A percentile compares a stretch with the other conserved stretches of the same genome.
phyloP scores from a whole-genome alignment of 768 basidiomycete species.

The Pulveroboletus sp. region DNA sequence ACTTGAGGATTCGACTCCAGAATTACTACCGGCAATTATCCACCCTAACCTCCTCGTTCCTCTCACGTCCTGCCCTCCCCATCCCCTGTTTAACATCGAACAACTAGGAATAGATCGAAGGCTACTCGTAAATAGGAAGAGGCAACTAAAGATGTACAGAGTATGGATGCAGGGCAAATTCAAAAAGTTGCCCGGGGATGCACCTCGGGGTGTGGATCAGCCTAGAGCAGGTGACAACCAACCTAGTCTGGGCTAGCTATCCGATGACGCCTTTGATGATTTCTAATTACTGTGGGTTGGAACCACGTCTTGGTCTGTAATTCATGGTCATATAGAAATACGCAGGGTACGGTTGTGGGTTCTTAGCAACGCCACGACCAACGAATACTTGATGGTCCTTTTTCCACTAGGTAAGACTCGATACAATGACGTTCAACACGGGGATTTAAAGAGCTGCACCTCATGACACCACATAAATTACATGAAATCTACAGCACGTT shows the following conservation, averaged over 20 bases:
- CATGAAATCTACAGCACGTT: constrained; percentile 74
- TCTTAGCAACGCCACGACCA: not conserved
- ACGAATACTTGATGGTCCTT: too few species aligned
- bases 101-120: constrained; percentile 88
- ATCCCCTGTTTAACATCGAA: constrained; percentile 71
- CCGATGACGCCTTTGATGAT: not conserved
- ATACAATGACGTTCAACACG: not conserved
- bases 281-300: not conserved
- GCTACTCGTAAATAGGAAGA: constrained; percentile 87
- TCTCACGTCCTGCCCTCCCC: constrained; percentile 29
- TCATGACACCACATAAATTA: constrained; percentile 28
- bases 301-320: not conserved
- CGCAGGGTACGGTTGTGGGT: too few species aligned
- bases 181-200: constrained; percentile 35
- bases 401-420: not conserved
- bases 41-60: constrained; percentile 33
- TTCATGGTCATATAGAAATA: too few species aligned
- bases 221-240: not conserved
- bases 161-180: constrained; percentile 93
- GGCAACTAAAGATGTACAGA: constrained; percentile 95
- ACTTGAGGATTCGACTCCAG: not conserved
- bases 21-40: constrained; percentile 23
- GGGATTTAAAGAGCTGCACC: not conserved
- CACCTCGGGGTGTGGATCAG: not conserved
- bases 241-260: not conserved